A percentile compares a stretch with the other conserved stretches of the same genome.
Evolutionary conservation across 257 asterid species (phyloP).

Genomic region (Gynochthodes officinalis): DNA sequence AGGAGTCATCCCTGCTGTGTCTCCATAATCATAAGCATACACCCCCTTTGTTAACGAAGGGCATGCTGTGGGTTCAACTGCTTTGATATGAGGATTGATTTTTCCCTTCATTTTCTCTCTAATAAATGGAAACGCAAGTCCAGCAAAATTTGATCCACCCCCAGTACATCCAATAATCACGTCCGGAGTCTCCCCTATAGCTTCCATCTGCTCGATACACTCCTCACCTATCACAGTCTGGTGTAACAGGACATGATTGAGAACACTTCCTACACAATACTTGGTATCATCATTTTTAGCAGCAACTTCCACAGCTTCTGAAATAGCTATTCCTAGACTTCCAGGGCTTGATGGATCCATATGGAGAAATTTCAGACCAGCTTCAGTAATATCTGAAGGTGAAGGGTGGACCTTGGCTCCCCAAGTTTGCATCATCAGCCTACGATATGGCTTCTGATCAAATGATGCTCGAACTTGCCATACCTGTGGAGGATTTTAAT

Average conservation of each 20-base stretch:
- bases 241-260: constrained; percentile 82
- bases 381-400: constrained; percentile 67
- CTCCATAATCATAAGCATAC: constrained; percentile 89
- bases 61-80: constrained; percentile 94
- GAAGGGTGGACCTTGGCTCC: constrained; percentile 98
- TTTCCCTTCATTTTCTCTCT: constrained; percentile 78
- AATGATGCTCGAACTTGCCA: constrained; percentile 96
- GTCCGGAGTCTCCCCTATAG: constrained; percentile 80
- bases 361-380: constrained; percentile 60
- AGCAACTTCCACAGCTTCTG: constrained; percentile 95
- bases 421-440: constrained; percentile 93
- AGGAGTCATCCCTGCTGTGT: constrained; percentile 95
- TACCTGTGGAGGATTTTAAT: constrained; percentile 37
- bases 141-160: constrained; percentile 91
- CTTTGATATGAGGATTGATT: constrained; percentile 64
- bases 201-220: constrained; percentile 89
- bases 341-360: constrained; percentile 76
- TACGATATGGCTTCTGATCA: constrained; percentile 94
- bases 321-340: constrained; percentile 92
- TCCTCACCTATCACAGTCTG: constrained; percentile 94
- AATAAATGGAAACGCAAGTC: constrained; percentile 86
- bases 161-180: constrained; percentile 93
- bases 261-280: constrained; percentile 92
- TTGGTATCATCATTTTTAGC: constrained; percentile 55
- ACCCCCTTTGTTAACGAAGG: constrained; percentile 90